Conservation (phyloP, 2,329 filamentous ascomycete genomes). For the Cercospora nicotianae region DNA sequence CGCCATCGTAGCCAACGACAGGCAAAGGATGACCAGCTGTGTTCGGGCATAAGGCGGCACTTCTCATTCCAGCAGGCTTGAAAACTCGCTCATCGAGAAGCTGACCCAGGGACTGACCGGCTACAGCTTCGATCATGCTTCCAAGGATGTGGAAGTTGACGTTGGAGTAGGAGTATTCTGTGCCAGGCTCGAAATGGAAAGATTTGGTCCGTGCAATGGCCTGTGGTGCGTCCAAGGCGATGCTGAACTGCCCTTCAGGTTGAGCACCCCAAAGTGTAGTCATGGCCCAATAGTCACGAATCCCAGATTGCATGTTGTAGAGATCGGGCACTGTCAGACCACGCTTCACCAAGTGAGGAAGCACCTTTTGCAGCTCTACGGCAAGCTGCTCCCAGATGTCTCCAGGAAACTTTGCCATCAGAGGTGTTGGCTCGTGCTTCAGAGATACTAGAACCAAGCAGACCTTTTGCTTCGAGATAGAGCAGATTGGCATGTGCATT, state of each 20-base stretch:
- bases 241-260: constrained; percentile 44
- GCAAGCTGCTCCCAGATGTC: constrained; percentile 25
- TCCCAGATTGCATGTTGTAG: constrained; percentile 45
- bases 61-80: constrained; percentile 46
- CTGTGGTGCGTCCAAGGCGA: constrained; percentile 37
- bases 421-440: constrained; percentile 36
- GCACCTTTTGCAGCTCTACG: constrained; percentile 35
- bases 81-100: constrained; percentile 45
- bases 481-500: constrained; percentile 49
- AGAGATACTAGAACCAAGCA: constrained; percentile 43
- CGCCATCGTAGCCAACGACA: constrained; percentile 48
- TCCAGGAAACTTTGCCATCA: constrained; percentile 27
- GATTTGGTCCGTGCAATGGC: constrained; percentile 36
- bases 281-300: constrained; percentile 51
- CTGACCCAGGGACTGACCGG: constrained; percentile 39
- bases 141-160: constrained; percentile 47
- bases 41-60: constrained; percentile 43
- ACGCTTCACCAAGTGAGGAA: constrained; percentile 33
- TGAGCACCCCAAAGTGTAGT: constrained; percentile 47
- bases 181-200: constrained; percentile 48
- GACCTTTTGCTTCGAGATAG: constrained; percentile 51
- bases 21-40: constrained; percentile 43
- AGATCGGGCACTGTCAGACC: constrained; percentile 43
- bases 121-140: constrained; percentile 43
- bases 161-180: constrained; percentile 48